Evolutionary conservation across 306 rosid species (phyloP).

Genomic region (Cucurbita maxima): DNA sequence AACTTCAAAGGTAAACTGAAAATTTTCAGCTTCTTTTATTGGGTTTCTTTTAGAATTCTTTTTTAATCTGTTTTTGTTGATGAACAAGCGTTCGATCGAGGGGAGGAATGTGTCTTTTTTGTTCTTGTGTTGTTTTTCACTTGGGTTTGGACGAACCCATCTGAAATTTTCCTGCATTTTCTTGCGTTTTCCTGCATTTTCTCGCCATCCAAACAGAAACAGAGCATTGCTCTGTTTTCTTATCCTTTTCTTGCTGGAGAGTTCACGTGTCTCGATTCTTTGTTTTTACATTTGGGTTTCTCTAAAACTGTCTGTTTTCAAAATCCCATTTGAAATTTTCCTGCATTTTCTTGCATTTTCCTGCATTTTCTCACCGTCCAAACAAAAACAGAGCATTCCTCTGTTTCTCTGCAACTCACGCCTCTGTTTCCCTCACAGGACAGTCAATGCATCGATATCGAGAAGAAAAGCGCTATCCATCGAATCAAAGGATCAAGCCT

Average conservation of each 20-base stretch:
- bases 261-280: not conserved
- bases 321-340: not conserved
- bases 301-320: not conserved
- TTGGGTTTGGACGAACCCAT: not conserved
- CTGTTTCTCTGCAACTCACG: not conserved
- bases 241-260: not conserved
- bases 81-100: not conserved
- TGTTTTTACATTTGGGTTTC: not conserved
- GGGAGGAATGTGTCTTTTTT: not conserved
- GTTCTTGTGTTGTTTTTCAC: not conserved
- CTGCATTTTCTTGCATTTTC: not conserved
- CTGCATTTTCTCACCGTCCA: not conserved
- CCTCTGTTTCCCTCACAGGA: conserved; percentile 18
- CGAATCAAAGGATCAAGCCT: conserved; percentile 15
- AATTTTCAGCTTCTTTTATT: not conserved
- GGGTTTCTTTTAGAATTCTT: not conserved
- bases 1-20: conserved; percentile 40
- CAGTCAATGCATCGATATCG: conserved; percentile 30
- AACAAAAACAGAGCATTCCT: not conserved
- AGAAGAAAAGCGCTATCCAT: conserved; percentile 24
- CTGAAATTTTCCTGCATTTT: not conserved
- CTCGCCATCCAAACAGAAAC: not conserved
- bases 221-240: not conserved
- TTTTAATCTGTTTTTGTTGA: not conserved
- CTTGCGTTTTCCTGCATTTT: not conserved